Base-by-base conservation (phyloP, 2,329 filamentous ascomycete genomes). In the Trichothecium sympodiale region DNA sequence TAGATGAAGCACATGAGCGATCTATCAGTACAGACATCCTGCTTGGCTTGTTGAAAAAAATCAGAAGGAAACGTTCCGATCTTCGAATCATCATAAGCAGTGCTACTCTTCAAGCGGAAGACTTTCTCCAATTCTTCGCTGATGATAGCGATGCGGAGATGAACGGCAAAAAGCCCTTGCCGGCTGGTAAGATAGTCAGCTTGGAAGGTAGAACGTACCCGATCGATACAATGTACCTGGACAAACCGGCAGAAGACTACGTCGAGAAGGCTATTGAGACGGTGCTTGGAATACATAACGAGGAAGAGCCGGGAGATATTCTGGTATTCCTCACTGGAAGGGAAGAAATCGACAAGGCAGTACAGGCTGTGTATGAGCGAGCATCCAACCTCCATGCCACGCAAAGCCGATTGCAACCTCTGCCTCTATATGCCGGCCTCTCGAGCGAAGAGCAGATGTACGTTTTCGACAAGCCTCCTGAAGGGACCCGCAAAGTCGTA, bases 1-100 rank as follows among this genome's bases (percentile, higher is more conserved):
- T 98, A 7, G 91, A 98, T 53, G 89, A 96, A 60, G 91, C 89
- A 6, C 91, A 98, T 53, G 89, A 96, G 59, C 72, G 91, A 36
- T 94, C 87, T 33, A 72, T 96, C 40, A 93, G 85, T 55, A 94
- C 88, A 1, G 91, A 98, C 52, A 75, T 98, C 10, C 67, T 96
- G 7, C 71, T 98, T 4, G 89, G 91, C 0, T 64, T 96, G 12
- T 59, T 98, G 28, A 95, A 94, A 56, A 96, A 96, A 56, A 89
- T 98, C 34, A 64, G 77, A 37, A 85, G 76, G 55, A 81, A 77
- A 50, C 71, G 91, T 30, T 73, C 81, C 7, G 88, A 95, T 39
- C 60, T 96, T 35, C 77, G 87, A 15, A 82, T 96, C 42, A 79
- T 98, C 34, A 74, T 98, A 52, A 94, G 86, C 59, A 95, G 87